Conservation (phyloP, 148 eudicot genomes). For the Suaeda aralocaspica region DNA sequence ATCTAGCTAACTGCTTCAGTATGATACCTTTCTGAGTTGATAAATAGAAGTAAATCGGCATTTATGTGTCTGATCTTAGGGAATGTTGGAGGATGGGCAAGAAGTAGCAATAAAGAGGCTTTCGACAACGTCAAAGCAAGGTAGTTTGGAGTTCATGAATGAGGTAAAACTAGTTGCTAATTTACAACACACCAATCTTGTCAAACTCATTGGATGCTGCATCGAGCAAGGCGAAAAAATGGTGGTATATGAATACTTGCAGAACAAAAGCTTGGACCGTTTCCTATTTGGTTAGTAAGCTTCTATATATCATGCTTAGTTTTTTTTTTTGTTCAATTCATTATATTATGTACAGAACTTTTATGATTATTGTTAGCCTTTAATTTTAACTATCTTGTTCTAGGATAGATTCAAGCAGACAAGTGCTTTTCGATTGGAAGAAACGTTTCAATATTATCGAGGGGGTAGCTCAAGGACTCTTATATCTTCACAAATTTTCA, state of each 20-base stretch:
- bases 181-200: constrained; percentile 73
- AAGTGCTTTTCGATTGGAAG: constrained; percentile 35
- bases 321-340: neutral
- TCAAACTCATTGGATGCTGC: constrained; percentile 64
- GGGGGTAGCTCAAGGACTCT: constrained; percentile 59
- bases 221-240: constrained; percentile 55
- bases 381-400: neutral
- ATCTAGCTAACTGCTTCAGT: neutral
- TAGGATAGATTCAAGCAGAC: constrained; percentile 18
- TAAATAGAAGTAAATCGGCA: neutral
- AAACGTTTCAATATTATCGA: constrained; percentile 53
- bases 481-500: constrained; percentile 68
- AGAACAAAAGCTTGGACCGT: constrained; percentile 59
- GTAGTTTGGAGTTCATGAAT: constrained; percentile 58
- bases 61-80: constrained; percentile 33
- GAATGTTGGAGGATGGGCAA: constrained; percentile 41
- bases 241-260: constrained; percentile 62
- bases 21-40: neutral
- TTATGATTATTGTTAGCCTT: neutral
- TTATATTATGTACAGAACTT: neutral
- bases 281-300: constrained; percentile 41
- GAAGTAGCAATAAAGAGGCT: constrained; percentile 71
- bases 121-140: constrained; percentile 55
- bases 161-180: constrained; percentile 54
- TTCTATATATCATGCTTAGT: neutral